These are phyloP conservation scores for Candida andamanensis DNA, from an alignment of 805 yeast genomes.

Conservation along the genomic window DNA sequence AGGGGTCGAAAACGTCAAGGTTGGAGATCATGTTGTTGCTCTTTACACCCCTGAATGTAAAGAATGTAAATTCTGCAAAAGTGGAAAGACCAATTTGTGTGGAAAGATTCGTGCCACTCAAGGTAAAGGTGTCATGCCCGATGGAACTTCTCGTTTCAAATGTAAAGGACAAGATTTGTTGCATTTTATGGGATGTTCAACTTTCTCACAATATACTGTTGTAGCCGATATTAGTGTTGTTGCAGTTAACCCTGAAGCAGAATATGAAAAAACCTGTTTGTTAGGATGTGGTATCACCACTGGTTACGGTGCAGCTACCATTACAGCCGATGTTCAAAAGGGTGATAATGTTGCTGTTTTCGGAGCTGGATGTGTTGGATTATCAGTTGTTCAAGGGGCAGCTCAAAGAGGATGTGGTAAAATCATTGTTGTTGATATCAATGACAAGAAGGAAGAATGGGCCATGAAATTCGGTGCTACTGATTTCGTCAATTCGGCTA, in stretches of 20 bases:
- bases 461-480: constrained; percentile 91
- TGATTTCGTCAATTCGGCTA: constrained; percentile 83
- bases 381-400: constrained; percentile 96
- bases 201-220: constrained; percentile 95
- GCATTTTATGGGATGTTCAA: constrained; percentile 98
- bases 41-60: constrained; percentile 95
- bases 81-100: constrained; percentile 96
- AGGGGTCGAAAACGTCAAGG: constrained; percentile 84
- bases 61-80: constrained; percentile 90
- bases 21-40: constrained; percentile 91
- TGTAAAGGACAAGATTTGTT: constrained; percentile 78
- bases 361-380: constrained; percentile 97
- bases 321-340: constrained; percentile 83
- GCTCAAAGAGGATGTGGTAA: constrained; percentile 71
- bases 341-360: constrained; percentile 95
- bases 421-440: constrained; percentile 83
- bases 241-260: constrained; percentile 80
- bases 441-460: constrained; percentile 80
- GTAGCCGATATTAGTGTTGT: constrained; percentile 97
- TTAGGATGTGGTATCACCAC: constrained; percentile 99
- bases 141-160: constrained; percentile 88
- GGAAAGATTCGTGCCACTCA: constrained; percentile 95
- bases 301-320: constrained; percentile 95
- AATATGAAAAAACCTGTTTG: constrained; percentile 81
- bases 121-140: constrained; percentile 98